A percentile compares a stretch with the other conserved stretches of the same genome.
Conservation (phyloP, 2,329 filamentous ascomycete genomes). For the Exophiala sideris region DNA sequence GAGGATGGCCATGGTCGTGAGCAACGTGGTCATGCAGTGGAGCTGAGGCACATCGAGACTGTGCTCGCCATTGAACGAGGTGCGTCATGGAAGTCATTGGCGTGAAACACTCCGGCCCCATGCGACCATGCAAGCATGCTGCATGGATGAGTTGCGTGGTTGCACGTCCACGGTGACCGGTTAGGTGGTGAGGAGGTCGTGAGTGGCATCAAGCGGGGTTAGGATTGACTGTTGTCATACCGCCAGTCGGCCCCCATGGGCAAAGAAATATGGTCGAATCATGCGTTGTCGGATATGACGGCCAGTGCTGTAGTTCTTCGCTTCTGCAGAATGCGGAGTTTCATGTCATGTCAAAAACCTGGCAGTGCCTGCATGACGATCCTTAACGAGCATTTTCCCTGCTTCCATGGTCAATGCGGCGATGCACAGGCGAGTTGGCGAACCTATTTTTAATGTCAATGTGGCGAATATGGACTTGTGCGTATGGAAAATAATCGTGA, state of each 20-base stretch:
- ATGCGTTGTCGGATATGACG: background rate
- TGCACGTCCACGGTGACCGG: background rate
- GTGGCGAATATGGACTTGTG: no score
- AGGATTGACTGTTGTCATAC: background rate
- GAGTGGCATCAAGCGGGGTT: background rate
- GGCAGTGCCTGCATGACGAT: no score
- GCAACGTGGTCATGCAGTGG: constrained; percentile 20
- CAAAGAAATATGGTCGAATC: background rate
- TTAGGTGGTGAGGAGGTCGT: background rate
- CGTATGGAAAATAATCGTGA: no score
- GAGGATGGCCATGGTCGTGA: constrained; percentile 14
- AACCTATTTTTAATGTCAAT: no score
- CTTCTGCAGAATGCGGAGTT: background rate
- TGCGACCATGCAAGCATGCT: background rate
- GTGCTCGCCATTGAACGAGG: constrained; percentile 34
- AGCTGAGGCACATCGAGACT: constrained; percentile 33
- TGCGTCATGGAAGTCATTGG: constrained; percentile 17
- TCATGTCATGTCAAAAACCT: no score
- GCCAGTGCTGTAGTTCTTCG: background rate
- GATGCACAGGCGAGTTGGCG: no score
- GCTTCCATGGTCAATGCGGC: no score
- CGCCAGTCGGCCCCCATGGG: background rate
- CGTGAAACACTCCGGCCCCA: background rate
- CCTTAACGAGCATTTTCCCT: no score
- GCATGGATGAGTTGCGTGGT: background rate